phyloP scores from a whole-genome alignment of 257 asterid genomes.

The Lavandula angustifolia region DNA sequence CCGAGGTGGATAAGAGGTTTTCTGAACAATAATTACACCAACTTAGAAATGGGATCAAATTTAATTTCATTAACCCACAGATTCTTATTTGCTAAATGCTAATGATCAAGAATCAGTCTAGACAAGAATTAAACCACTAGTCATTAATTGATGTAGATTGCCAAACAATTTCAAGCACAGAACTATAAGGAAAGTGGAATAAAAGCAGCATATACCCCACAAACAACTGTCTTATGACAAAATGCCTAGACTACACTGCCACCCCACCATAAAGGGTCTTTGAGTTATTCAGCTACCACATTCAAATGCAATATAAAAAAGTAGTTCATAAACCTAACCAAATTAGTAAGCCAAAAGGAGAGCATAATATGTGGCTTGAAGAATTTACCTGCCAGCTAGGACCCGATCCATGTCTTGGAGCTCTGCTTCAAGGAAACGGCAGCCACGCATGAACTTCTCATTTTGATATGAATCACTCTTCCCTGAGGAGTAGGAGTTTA shows the following conservation, averaged over 20 bases:
- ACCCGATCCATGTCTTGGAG: constrained; percentile 89
- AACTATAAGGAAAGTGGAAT: constrained; percentile 1
- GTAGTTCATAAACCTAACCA: constrained; percentile 37
- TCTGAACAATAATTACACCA: constrained; percentile 36
- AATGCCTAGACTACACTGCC: constrained; percentile 37
- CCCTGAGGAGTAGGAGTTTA: constrained; percentile 47
- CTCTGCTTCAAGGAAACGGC: constrained; percentile 97
- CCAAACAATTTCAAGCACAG: neutral
- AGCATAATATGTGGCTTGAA: constrained; percentile 4
- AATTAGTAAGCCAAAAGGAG: neutral
- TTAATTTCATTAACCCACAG: neutral
- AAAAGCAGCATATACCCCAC: constrained; percentile 44
- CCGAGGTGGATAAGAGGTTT: constrained; percentile 82
- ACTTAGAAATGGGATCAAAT: neutral
- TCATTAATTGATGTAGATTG: constrained; percentile 23
- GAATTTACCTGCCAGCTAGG: constrained; percentile 68
- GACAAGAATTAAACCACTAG: neutral
- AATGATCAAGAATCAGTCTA: neutral
- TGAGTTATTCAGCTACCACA: constrained; percentile 42
- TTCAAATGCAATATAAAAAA: constrained; percentile 36
- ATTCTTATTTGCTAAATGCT: neutral
- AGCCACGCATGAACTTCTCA: constrained; percentile 92
- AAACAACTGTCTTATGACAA: constrained; percentile 32
- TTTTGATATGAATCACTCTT: constrained; percentile 68
- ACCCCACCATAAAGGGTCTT: constrained; percentile 30